Evolutionary conservation across 768 basidiomycete genomes (phyloP), one percentile per base, ranked within the genome.

Genomic region (Lactarius indigo): DNA sequence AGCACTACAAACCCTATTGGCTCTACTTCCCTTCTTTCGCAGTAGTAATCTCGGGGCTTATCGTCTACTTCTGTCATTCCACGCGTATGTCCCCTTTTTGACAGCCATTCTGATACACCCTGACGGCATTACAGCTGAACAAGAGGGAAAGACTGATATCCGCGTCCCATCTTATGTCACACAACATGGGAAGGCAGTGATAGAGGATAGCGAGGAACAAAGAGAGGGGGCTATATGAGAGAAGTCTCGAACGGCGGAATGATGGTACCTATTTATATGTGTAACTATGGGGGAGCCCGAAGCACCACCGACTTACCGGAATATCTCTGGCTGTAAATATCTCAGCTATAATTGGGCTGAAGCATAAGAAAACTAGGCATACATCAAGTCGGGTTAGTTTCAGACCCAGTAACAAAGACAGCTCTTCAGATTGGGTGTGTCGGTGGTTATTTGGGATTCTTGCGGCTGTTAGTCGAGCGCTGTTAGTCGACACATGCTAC

Each of bases 1-100:
- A 94, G 92, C 88, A 92, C 70, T 94, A 85, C 78, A 76, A 78
- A 55, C 93, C 93, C 5, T 94, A 85, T 80, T 95, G 92, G 92
- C 82, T 95, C 18, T 94, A 95, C 81, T 95, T 95, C 77, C 79
- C 88, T 67, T 83, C 93, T 0, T 95, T 90, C 71, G 81, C 77
- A 0, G 79, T 94, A 12, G 85, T 93, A 65, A 74, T 94, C 54
- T 41, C 78, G 9, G 93, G 93, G 2, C 82, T 95, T 5, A 78
- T 95, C 71, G 83, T 88, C 41, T 95, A 94, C 77, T 94, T 94
- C 79, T 95, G 93, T 91, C 79, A 84, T 75, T 85, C 88, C 8
- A 87, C 88, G 39, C 92, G 92, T 93, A 78, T 73, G 91, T 82
- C 3, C 26, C 50, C 42, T 56, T 59, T 59, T 41, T 41, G 31